Evolutionary conservation across 2,329 filamentous ascomycete genomes (phyloP).

Genomic region (Microdochium paspali): DNA sequence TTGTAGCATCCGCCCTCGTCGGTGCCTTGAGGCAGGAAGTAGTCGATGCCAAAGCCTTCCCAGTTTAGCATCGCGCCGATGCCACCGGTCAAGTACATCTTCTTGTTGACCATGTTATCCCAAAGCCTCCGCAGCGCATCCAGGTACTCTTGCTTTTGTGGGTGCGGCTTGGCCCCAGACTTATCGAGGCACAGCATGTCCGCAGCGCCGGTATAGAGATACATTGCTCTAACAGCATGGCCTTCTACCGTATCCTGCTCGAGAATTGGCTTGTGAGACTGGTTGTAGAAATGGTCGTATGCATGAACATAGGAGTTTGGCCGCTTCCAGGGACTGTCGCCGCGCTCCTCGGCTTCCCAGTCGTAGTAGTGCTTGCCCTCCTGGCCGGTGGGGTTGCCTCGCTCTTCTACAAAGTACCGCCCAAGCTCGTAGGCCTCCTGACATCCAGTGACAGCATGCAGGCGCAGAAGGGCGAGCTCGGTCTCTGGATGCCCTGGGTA

Average conservation of each 20-base stretch:
- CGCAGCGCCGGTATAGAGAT: slow-evolving; percentile 47
- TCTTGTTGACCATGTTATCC: slow-evolving; percentile 50
- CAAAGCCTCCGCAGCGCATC: slow-evolving; percentile 38
- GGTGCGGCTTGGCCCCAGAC: slow-evolving; percentile 11
- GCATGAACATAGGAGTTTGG: slow-evolving; percentile 35
- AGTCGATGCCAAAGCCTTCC: slow-evolving; percentile 51
- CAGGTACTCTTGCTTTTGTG: slow-evolving; percentile 18
- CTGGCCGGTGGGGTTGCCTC: slow-evolving; percentile 41
- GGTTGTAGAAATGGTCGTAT: slow-evolving; percentile 37
- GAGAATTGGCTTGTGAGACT: slow-evolving; percentile 44
- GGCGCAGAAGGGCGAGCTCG: slow-evolving; percentile 34
- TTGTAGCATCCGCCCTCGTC: slow-evolving; percentile 55
- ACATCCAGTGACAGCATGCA: slow-evolving; percentile 24
- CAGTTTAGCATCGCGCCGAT: slow-evolving; percentile 48
- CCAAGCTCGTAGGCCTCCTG: slow-evolving; percentile 33
- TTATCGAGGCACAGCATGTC: slow-evolving; percentile 37
- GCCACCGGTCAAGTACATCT: slow-evolving; percentile 55
- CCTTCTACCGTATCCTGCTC: slow-evolving; percentile 47
- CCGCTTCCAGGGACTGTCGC: slow-evolving; percentile 35
- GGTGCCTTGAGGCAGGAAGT: slow-evolving; percentile 47
- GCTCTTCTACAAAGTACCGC: slow-evolving; percentile 46
- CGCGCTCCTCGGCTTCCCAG: slow-evolving; percentile 39
- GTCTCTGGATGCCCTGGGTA: slow-evolving; percentile 52
- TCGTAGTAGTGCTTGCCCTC: slow-evolving; percentile 43
- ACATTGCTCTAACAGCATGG: slow-evolving; percentile 51